Percentiles rank a stretch among this genome's conserved stretches.
phyloP scores from a whole-genome alignment of 441 rosid genomes.

The Viola pubescens region DNA sequence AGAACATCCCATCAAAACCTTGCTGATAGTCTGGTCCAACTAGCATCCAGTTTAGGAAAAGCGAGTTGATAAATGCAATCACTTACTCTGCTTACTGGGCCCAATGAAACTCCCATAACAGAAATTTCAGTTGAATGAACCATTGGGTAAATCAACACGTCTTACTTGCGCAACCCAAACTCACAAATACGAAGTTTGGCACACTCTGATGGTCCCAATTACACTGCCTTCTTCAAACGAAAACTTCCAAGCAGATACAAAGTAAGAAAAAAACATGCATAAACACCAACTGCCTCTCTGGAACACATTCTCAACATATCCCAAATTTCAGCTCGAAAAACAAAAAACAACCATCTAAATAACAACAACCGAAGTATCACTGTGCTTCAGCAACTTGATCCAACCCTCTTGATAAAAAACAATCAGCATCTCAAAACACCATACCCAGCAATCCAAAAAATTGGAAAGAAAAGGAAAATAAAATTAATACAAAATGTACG shows the following conservation, averaged over 20 bases:
- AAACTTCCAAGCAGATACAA: too few relatives aligned
- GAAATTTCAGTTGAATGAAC: not conserved
- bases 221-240: too few relatives aligned
- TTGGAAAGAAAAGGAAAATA: slow-evolving; percentile 6
- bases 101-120: not conserved
- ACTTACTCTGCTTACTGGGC: too few relatives aligned
- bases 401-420: slow-evolving; percentile 35
- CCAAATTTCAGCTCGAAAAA: not conserved
- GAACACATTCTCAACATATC: too few relatives aligned
- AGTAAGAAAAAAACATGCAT: too few relatives aligned
- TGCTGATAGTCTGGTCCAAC: not conserved
- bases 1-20: not conserved
- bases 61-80: not conserved
- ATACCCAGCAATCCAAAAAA: slow-evolving; percentile 25
- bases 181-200: too few relatives aligned
- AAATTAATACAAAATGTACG: slow-evolving; percentile 13
- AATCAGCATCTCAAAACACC: slow-evolving; percentile 43
- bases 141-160: too few relatives aligned
- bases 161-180: too few relatives aligned
- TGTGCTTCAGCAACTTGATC: slow-evolving; percentile 38
- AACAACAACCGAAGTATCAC: slow-evolving; percentile 21
- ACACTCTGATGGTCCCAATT: too few relatives aligned
- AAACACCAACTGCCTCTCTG: too few relatives aligned
- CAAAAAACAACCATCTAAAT: not conserved
- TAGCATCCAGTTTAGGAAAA: not conserved